These are phyloP conservation scores for Aspergillus neoniger DNA, from an alignment of 2,329 filamentous ascomycete genomes.

Conservation along the genomic window DNA sequence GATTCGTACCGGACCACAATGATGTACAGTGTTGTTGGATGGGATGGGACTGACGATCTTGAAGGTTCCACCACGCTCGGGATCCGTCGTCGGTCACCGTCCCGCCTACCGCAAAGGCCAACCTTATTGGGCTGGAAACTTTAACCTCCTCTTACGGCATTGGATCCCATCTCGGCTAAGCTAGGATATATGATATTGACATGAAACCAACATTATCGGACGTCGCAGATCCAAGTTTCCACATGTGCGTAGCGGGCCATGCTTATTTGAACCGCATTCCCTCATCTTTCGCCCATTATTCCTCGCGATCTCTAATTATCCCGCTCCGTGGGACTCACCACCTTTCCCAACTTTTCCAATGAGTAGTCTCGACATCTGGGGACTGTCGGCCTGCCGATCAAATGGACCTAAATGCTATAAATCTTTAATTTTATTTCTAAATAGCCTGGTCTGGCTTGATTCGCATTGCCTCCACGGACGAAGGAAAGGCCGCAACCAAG, in stretches of 20 bases:
- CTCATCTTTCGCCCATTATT: neutral
- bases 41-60: neutral
- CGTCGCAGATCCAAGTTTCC: constrained; percentile 18
- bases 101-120: neutral
- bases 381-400: neutral
- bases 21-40: neutral
- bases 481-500: constrained; percentile 6
- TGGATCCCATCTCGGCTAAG: constrained; percentile 15
- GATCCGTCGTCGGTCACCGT: neutral
- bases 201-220: constrained; percentile 11
- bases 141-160: constrained; percentile 20
- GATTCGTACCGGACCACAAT: neutral
- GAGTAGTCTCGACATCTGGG: neutral
- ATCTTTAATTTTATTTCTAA: neutral
- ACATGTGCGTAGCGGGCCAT: constrained; percentile 26
- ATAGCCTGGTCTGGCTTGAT: neutral
- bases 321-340: neutral
- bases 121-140: constrained; percentile 32
- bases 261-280: constrained; percentile 29
- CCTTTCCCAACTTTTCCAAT: neutral
- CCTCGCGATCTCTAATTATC: neutral
- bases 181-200: constrained; percentile 25
- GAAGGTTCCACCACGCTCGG: neutral
- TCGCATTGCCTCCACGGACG: constrained; percentile 11
- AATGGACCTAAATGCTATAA: neutral